Conservation (phyloP, 768 basidiomycete species). For the Termitomyces sp. region DNA sequence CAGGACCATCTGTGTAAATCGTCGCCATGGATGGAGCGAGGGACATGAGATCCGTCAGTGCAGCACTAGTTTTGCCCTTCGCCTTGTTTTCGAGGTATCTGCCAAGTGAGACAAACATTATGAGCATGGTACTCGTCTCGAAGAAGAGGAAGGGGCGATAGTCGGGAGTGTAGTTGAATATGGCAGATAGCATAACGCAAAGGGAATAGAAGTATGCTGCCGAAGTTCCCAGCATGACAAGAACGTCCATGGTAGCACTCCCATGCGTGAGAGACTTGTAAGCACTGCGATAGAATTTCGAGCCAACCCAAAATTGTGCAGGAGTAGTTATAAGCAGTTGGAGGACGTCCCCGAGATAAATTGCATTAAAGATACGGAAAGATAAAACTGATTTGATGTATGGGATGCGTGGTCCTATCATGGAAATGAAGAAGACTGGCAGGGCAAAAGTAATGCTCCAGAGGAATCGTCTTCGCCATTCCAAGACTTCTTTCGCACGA, state of each 20-base stretch:
- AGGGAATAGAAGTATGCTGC: constrained; percentile 92
- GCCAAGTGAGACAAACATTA: constrained; percentile 95
- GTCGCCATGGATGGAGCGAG: constrained; percentile 93
- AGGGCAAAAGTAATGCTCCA: constrained; percentile 75
- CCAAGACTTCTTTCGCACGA: constrained; percentile 84
- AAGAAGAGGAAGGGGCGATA: constrained; percentile 90
- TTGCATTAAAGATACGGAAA: constrained; percentile 49
- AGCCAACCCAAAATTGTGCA: constrained; percentile 88
- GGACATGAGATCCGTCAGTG: constrained; percentile 93
- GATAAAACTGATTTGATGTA: constrained; percentile 49
- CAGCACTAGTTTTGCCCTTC: constrained; percentile 95
- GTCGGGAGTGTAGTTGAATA: constrained; percentile 55
- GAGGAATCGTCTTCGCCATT: constrained; percentile 79
- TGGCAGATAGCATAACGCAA: constrained; percentile 57
- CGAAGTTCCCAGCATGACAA: constrained; percentile 91
- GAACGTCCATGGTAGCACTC: constrained; percentile 95
- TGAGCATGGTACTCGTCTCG: constrained; percentile 98
- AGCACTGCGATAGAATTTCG: constrained; percentile 82
- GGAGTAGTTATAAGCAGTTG: constrained; percentile 78
- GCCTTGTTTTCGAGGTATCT: constrained; percentile 95
- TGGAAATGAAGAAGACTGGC: constrained; percentile 90
- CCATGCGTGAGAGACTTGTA: constrained; percentile 89
- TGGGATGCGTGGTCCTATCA: constrained; percentile 71
- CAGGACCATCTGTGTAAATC: constrained; percentile 83
- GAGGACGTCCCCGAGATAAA: constrained; percentile 81